Base-by-base conservation (phyloP, 1,139 yeast species). In the Yamadazyma jaroonii region DNA sequence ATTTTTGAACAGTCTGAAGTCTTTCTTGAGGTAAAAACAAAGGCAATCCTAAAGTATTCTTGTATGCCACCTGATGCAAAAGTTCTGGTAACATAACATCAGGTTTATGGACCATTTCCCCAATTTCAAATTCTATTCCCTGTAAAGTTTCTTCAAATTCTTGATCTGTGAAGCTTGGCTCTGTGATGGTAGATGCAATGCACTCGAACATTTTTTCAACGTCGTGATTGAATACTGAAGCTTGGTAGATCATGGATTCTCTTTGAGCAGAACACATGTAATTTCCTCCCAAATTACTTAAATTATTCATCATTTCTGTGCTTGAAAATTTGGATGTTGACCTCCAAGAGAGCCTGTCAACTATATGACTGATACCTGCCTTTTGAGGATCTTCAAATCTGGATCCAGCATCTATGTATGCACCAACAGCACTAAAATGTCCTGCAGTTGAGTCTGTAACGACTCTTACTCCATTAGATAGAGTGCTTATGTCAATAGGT, bases 261-360 rank as follows among this genome's bases (percentile, higher is more conserved):
- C 98, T 74, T 22, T 95, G 87, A 1, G 96, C 87, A 1, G 96
- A 84, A 55, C 96, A 86, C 80, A 88, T 90, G 61, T 85, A 89
- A 59, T 90, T 92, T 9, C 98, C 98, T 31, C 98, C 98, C 39
- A 92, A 63, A 36, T 79, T 71, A 39, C 88, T 89, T 47, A 92
- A 68, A 26, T 77, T 74, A 48, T 84, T 84, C 50, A 86, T 73
- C 88, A 92, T 86, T 41, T 84, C 76, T 26, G 73, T 62, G 3
- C 89, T 90, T 2, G 78, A 54, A 42, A 76, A 70, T 39, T 76
- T 67, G 32, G 71, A 62, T 0, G 97, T 88, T 5, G 94, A 79
- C 59, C 83, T 86, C 77, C 87, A 92, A 0, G 97, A 92, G 56
- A 92, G 61, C 42, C 96, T 72, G 56, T 92, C 98, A 48, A 83